A percentile compares a stretch with the other conserved stretches of the same genome.
These are phyloP conservation scores for Polytrichum formosum DNA, from an alignment of 225 moss, liverwort and hornwort genomes.

Conservation along the genomic window DNA sequence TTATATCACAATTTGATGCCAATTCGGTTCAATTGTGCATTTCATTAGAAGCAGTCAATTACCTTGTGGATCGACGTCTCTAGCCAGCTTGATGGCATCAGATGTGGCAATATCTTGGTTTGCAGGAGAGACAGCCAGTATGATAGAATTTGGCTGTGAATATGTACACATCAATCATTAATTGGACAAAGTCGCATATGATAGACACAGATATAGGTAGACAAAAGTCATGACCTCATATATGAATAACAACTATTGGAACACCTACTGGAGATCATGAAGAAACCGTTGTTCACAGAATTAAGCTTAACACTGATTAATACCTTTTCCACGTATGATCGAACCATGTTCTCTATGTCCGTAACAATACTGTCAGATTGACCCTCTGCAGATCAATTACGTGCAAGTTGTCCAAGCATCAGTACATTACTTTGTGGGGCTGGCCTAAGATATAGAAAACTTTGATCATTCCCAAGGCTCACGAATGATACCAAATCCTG, in stretches of 20 bases:
- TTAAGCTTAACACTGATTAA: too few species aligned
- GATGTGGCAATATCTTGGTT: constrained; percentile 24
- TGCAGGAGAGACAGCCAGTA: constrained; percentile 18
- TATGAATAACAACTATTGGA: neutral
- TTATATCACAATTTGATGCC: too few species aligned
- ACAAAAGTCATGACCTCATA: neutral
- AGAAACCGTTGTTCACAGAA: neutral
- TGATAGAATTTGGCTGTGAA: constrained; percentile 20
- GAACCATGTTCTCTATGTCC: constrained; percentile 28
- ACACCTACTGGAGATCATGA: neutral
- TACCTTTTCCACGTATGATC: constrained; percentile 33
- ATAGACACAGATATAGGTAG: neutral
- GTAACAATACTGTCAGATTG: constrained; percentile 18
- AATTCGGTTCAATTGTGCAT: neutral
- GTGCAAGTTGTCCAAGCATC: too few species aligned
- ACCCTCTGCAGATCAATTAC: constrained; percentile 7
- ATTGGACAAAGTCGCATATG: too few species aligned
- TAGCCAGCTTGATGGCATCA: constrained; percentile 18
- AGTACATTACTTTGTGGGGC: too few species aligned
- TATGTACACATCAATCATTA: neutral
- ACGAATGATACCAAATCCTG: too few species aligned
- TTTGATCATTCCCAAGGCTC: too few species aligned
- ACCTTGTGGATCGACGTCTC: constrained; percentile 18
- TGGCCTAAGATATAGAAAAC: too few species aligned
- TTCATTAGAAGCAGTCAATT: neutral